Evolutionary conservation across 2,329 filamentous ascomycete genomes (phyloP).

Genomic region (Graphilbum fragrans): DNA sequence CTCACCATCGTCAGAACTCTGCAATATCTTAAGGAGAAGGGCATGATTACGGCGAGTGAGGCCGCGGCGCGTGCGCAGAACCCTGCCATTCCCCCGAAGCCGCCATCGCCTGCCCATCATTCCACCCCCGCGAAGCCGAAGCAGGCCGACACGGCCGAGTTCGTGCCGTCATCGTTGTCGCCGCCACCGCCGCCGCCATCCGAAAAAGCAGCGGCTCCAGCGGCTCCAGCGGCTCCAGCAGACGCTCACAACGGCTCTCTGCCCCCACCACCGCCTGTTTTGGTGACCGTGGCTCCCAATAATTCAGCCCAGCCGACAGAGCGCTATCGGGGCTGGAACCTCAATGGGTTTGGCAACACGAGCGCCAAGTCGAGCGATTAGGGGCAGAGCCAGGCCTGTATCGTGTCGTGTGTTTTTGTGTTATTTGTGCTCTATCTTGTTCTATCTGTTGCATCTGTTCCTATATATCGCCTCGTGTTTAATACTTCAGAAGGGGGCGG

Average conservation of each 20-base stretch:
- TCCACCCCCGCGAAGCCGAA: neutral
- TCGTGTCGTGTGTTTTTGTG: neutral
- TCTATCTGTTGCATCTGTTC: neutral
- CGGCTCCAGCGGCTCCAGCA: neutral
- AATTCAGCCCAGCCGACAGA: conserved; percentile 9
- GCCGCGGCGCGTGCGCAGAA: no score
- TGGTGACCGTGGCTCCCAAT: neutral
- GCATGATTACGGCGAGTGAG: conserved; percentile 28
- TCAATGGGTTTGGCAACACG: conserved; percentile 26
- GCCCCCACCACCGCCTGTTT: conserved; percentile 2
- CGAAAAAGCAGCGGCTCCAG: neutral
- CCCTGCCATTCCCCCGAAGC: neutral
- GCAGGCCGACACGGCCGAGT: no score
- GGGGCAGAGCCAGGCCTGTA: no score
- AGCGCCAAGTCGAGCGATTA: conserved; percentile 22
- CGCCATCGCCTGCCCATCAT: neutral
- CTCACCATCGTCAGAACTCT: conserved; percentile 53
- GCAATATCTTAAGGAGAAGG: conserved; percentile 50
- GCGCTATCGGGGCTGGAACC: conserved; percentile 26
- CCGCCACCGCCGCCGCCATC: neutral
- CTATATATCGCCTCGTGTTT: no score
- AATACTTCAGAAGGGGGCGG: no score
- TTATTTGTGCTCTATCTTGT: neutral
- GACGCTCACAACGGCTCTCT: conserved; percentile 15
- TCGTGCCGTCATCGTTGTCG: neutral